Conservation (phyloP, 83 land plant genomes). For the Diphasiastrum complanatum region DNA sequence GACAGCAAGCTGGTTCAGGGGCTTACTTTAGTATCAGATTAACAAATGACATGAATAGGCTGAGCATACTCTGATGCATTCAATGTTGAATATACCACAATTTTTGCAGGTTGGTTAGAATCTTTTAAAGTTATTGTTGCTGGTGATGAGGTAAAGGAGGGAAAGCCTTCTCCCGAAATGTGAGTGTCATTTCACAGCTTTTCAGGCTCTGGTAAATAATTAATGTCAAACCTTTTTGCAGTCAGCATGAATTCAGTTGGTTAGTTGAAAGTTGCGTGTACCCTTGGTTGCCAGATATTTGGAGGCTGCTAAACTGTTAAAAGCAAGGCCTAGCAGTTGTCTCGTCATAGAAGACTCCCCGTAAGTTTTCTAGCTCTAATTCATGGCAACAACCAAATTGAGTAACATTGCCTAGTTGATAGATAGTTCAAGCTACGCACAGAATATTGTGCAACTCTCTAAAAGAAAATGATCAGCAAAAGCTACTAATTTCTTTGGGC, state of each 20-base stretch:
- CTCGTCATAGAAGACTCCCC: constrained; percentile 93
- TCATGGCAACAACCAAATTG: too few relatives aligned
- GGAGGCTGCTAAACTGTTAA: constrained; percentile 78
- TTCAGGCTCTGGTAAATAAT: background rate
- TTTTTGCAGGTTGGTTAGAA: constrained; percentile 74
- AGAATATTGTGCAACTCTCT: too few relatives aligned
- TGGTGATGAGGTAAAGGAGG: constrained; percentile 78
- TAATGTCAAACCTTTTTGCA: background rate
- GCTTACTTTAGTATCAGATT: too few relatives aligned
- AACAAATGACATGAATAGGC: background rate
- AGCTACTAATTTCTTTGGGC: too few relatives aligned
- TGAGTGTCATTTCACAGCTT: constrained; percentile 29
- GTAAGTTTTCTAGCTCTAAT: too few relatives aligned
- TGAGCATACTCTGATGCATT: background rate
- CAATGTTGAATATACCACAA: too few relatives aligned
- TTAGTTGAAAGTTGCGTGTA: background rate
- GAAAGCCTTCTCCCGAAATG: constrained; percentile 97
- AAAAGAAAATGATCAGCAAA: too few relatives aligned
- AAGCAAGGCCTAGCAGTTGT: constrained; percentile 59
- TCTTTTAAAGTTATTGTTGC: constrained; percentile 65
- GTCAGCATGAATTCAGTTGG: background rate
- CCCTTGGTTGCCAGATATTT: constrained; percentile 47
- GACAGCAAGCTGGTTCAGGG: too few relatives aligned
- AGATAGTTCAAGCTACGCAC: too few relatives aligned
- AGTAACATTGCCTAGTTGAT: too few relatives aligned